Conservation (phyloP, 345 rosid species). For the Odontarrhena argentea region DNA sequence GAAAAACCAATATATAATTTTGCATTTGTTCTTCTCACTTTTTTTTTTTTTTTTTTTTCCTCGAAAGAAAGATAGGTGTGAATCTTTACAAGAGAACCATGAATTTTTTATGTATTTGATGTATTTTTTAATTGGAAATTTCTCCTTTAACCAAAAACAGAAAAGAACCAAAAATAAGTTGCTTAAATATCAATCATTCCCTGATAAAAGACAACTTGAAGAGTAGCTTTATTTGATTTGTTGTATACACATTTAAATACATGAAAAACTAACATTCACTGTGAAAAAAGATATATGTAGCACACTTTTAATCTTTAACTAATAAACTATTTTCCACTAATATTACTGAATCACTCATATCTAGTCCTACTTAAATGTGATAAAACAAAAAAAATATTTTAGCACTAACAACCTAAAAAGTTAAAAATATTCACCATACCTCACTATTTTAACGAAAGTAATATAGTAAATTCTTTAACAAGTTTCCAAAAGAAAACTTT, state of each 20-base stretch:
- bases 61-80: conserved; percentile 17
- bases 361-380: no score
- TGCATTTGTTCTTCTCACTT: conserved; percentile 11
- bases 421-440: background rate
- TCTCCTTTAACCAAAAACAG: background rate
- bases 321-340: no score
- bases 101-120: background rate
- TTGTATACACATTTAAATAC: background rate
- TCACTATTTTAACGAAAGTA: background rate
- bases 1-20: conserved; percentile 13
- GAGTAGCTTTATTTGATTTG: conserved; percentile 1
- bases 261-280: no score
- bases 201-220: background rate
- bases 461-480: conserved; percentile 5
- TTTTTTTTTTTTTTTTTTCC: background rate
- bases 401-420: background rate
- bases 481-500: conserved; percentile 33
- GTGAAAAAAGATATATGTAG: background rate
- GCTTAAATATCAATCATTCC: conserved; percentile 30
- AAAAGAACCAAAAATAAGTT: background rate
- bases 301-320: background rate
- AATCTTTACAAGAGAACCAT: conserved; percentile 28
- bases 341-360: conserved; percentile 2
- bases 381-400: no score
- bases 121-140: background rate